phyloP scores from a whole-genome alignment of 2,329 filamentous ascomycete species.

The Microdochium paspali region DNA sequence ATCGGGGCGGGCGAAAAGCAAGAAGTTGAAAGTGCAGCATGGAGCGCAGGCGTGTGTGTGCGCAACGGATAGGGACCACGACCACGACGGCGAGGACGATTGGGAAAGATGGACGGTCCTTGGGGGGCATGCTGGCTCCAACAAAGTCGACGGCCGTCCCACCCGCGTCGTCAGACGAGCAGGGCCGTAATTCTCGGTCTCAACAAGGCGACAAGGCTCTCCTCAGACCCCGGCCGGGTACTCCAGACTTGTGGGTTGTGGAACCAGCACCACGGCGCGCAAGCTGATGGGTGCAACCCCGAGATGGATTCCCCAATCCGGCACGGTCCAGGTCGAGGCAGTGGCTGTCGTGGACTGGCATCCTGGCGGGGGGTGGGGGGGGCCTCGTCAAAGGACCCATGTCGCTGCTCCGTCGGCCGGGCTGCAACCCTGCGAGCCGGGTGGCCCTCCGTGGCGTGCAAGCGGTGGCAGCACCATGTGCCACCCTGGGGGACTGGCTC shows the following conservation, averaged over 20 bases:
- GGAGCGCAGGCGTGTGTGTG: not conserved
- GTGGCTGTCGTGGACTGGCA: not conserved
- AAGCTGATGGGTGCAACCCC: not conserved
- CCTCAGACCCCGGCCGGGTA: too few relatives aligned
- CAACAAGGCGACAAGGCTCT: too few relatives aligned
- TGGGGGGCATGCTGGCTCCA: not conserved
- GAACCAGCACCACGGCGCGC: not conserved
- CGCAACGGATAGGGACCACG: not conserved
- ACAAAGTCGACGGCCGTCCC: not conserved
- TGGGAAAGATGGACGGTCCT: not conserved
- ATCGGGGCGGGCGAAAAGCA: not conserved
- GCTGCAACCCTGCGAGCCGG: not conserved
- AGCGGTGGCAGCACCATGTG: not conserved
- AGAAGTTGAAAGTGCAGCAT: not conserved
- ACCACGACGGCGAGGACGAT: not conserved
- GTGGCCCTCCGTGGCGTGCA: not conserved
- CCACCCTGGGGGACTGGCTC: not conserved
- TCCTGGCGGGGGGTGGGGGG: too few relatives aligned
- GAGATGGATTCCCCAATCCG: not conserved
- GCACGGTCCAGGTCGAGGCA: not conserved
- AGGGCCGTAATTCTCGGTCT: not conserved
- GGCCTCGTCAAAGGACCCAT: not conserved
- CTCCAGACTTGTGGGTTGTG: not conserved
- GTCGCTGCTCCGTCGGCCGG: not conserved
- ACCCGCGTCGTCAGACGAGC: constrained; percentile 1